Base-by-base conservation (phyloP, 1,284 basidiomycete genomes). In the Abortiporus biennis region DNA sequence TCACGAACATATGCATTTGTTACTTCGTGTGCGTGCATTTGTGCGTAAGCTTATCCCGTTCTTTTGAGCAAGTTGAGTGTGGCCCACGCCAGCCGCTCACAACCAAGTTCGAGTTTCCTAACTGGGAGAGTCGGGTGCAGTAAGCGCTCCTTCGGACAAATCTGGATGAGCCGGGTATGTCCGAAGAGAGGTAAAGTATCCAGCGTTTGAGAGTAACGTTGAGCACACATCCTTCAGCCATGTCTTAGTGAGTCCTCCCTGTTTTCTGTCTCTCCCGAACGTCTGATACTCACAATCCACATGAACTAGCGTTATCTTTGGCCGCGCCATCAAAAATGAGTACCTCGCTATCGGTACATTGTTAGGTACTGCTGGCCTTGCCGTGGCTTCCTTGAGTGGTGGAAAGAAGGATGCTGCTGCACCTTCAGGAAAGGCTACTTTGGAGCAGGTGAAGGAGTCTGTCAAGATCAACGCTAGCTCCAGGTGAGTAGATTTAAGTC, bases 241-340 rank as follows among this genome's bases (percentile, higher is more conserved):
- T 51, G 49, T 51, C 49, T 47, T 51, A 51, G 49, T 51, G 37
- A 31, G 49, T 46, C 13, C 42, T 9, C 8, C 16, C 37, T 16
- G 12, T 24, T 16, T 16, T 13, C 29, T n/a, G 20, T 24, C 9
- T 5, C 13, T 20, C 35, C 8, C 11, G 13, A 16, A n/a, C n/a
- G 15, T 36, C 16, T 4, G n/a, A 25, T n/a, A n/a, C 15, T 19
- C 39, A 31, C 36, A 6, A 17, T 29, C 36, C 13, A 8, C 39
- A 5, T 32, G 23, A 22, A 43, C 55, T n/a, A 85, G 81, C 71
- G 67, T 73, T 42, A 80, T 89, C 56, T 61, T 86, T 49, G 85
- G 85, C 61, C 81, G 83, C 54, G 74, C 71, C 57, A 70, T 89
- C 56, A 85, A 83, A 69, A 82, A 76, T 57, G 83, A 88, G 67